Evolutionary conservation across 83 land plant species (phyloP).

Genomic region (Picea abies): DNA sequence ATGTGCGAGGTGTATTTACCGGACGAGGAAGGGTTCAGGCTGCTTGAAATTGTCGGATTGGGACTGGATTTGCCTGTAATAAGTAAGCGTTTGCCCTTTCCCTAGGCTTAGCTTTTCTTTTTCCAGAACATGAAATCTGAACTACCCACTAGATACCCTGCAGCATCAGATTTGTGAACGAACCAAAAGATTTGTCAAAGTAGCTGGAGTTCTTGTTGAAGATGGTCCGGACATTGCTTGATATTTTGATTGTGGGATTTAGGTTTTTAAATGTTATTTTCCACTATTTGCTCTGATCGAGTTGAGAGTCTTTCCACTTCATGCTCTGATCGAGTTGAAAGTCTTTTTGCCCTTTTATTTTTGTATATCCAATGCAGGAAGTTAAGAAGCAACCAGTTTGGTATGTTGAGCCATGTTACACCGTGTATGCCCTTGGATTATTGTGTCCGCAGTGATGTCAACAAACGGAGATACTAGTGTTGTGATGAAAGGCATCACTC

Average conservation of each 20-base stretch:
- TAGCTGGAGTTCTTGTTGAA: constrained; percentile 3
- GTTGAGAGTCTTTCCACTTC: neutral
- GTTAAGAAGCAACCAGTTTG: constrained; percentile 2
- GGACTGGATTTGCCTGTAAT: constrained; percentile 81
- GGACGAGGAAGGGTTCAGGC: constrained; percentile 77
- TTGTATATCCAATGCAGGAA: constrained; percentile 10
- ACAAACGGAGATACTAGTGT: constrained; percentile 72
- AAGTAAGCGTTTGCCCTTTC: constrained; percentile 33
- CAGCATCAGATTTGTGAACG: neutral
- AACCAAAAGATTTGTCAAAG: neutral
- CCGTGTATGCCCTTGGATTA: constrained; percentile 5
- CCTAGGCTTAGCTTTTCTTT: neutral
- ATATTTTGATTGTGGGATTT: neutral
- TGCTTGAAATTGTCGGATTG: constrained; percentile 73
- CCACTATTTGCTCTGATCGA: neutral
- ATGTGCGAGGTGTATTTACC: constrained; percentile 86
- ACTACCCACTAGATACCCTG: neutral
- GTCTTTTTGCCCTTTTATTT: neutral
- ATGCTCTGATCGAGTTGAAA: neutral
- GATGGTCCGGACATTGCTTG: constrained; percentile 1
- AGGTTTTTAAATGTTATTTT: neutral
- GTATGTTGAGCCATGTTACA: constrained; percentile 2
- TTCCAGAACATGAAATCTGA: neutral
- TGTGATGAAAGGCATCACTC: constrained; percentile 78
- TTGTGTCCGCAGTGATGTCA: constrained; percentile 67